Conservation (phyloP, 2,329 filamentous ascomycete species). For the Helminthosporium solani region DNA sequence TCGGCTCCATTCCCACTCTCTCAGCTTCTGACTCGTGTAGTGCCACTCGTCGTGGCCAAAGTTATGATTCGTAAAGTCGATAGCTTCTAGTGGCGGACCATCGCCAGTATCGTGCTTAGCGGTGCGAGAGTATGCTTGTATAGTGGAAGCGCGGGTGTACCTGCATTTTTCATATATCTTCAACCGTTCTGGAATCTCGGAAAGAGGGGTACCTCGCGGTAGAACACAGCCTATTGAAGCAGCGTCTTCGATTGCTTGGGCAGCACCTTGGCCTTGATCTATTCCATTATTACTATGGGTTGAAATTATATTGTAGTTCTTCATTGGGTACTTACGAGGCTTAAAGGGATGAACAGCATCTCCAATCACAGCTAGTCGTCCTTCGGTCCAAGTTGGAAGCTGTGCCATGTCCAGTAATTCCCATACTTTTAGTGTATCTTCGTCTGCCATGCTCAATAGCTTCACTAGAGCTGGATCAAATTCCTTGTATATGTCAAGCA, state of each 20-base stretch:
- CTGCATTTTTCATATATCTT: conserved; percentile 61
- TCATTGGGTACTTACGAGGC: conserved; percentile 48
- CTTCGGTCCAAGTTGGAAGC: conserved; percentile 57
- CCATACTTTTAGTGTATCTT: conserved; percentile 41
- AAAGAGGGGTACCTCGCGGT: conserved; percentile 44
- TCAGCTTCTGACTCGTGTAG: conserved; percentile 53
- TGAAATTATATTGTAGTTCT: background rate
- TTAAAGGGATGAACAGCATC: conserved; percentile 70
- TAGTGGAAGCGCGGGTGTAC: conserved; percentile 56
- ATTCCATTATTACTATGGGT: background rate
- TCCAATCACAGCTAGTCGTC: conserved; percentile 59
- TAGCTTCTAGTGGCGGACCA: conserved; percentile 33
- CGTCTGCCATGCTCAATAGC: conserved; percentile 43
- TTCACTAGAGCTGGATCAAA: conserved; percentile 41
- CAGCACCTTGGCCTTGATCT: conserved; percentile 63
- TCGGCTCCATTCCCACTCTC: conserved; percentile 53
- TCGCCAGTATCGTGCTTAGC: conserved; percentile 51
- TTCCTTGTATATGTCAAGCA: conserved; percentile 44
- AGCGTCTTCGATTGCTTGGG: conserved; percentile 67
- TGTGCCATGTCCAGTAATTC: conserved; percentile 58
- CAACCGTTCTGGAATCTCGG: conserved; percentile 57
- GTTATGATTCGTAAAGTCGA: conserved; percentile 52
- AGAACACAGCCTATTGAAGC: conserved; percentile 60
- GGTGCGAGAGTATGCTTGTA: conserved; percentile 60
- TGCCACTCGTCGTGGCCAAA: conserved; percentile 62